A percentile compares a stretch with the other conserved stretches of the same genome.
phyloP scores from a whole-genome alignment of 2,329 filamentous ascomycete genomes.

The Pseudogymnoascus sp. region DNA sequence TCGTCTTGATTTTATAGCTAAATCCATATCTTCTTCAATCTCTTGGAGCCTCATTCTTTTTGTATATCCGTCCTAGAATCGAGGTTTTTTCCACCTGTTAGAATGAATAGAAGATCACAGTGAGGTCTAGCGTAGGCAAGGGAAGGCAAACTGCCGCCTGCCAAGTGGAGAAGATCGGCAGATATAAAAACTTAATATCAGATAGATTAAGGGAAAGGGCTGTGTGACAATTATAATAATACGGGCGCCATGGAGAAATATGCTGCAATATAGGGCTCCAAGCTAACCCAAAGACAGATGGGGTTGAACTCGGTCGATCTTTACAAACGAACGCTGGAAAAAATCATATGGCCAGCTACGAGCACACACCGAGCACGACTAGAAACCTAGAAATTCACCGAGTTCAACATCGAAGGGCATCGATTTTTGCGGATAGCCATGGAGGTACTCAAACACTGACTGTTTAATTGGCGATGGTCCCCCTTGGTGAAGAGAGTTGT shows the following conservation, averaged over 20 bases:
- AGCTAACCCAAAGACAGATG: not conserved
- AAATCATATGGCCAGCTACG: not conserved
- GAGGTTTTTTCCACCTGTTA: not conserved
- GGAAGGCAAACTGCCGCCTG: not conserved
- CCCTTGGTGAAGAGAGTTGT: not conserved
- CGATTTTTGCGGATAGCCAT: not conserved
- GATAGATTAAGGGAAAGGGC: not conserved
- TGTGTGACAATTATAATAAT: not conserved
- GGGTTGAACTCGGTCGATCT: not conserved
- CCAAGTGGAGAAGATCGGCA: not conserved
- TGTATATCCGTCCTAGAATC: not conserved
- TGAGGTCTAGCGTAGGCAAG: not conserved
- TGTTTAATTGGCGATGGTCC: not conserved
- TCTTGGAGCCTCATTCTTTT: not conserved
- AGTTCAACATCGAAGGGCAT: not conserved
- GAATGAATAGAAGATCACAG: not conserved
- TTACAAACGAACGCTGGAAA: not conserved
- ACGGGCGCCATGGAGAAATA: not conserved
- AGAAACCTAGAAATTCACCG: not conserved
- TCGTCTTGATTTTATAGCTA: not conserved
- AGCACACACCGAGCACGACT: not conserved
- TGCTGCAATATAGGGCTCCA: not conserved
- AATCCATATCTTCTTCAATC: not conserved
- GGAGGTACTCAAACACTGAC: not conserved
- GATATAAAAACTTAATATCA: conserved; percentile 2